Evolutionary conservation across 192 early-diverging fungal species (phyloP), one percentile per base, ranked within the genome.

Genomic region (Jimgerdemannia flammicorona): DNA sequence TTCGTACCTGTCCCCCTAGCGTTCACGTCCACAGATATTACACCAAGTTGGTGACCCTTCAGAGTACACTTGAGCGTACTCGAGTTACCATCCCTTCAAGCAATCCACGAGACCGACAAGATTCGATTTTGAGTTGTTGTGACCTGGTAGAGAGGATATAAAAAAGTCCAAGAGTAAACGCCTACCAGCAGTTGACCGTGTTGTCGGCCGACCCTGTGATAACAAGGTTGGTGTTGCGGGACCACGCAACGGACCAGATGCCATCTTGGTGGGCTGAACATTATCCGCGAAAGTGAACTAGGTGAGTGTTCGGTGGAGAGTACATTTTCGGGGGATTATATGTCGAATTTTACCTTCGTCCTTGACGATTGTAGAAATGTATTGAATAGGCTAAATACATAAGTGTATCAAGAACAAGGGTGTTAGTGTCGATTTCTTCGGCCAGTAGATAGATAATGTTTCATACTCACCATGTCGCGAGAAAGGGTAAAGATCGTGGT

Each of bases 221-320:
- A 11, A 96, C 90, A 63, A 84, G 74, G 77, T 92, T 87, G 8
- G 87, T 84, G 65, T 86, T 79, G 43, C 82, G 84, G 29, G 89
- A 86, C 94, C 95, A 96, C n/a, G 89, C 87, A 4, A 92, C 91
- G 66, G 87, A 78, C 95, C 95, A 96, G 72, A 96, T 93, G 69
- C 90, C 92, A 77, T 93, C 94, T 44, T 85, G 88, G 74, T 96
- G 95, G 1, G 94, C 95, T 94, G 82, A 64, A 41, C 4, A 18
- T 40, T 9, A 66, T 43, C 7, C 64, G 41, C 19, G 42, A 17
- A 63, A 64, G 39, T 40, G 70, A 18, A 43, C 43, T 64, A 70
- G 4, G 66, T 3, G 14, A 59, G 4, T 29, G 29, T 29, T 29
- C 29, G n/a, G 59, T 69, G 40, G 67, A 63, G 40, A 67, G 14